Base-by-base conservation (phyloP, 306 rosid species). In the Albizia julibrissin region DNA sequence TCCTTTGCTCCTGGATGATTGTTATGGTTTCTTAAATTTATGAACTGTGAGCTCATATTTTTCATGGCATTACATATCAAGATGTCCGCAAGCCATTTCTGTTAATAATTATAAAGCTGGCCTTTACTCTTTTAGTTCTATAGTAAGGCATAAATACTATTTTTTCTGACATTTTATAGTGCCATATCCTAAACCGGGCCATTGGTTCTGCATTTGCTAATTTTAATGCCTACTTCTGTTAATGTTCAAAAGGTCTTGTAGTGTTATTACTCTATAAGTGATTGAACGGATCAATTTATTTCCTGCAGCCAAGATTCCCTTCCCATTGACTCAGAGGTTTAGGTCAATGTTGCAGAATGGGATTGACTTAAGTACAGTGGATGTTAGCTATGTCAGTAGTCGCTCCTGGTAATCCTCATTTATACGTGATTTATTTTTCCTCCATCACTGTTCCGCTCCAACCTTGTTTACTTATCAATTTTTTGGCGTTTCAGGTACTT, bases 331-430 rank as follows among this genome's bases (percentile, higher is more conserved):
- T 56, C 98, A 96, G 84, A 93, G 99, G 85, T 96, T 96, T 86
- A 85, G 99, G 88, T 88, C 98, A 2, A 96, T 96, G 99, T 86
- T 93, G 74, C 99, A 96, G 79, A 96, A 93, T 89, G 99, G 99
- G 76, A 96, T 96, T 84, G 99, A 96, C 91, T 90, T 96, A 85
- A 96, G 99, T 89, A 92, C 99, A 73, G 99, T 96, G 75, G 98
- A 96, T 87, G 99, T 96, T 85, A 96, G 99, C 91, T 96, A 96
- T 75, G 99, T 96, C 90, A 96, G 98, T 84, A 93, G 99, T 82
- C 99, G 99, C 72, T 96, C 99, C 56, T 96, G 98, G 99, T 95
- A 91, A 77, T 46, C 75, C 67, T 79, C 24, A 54, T 79, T 78
- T 86, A 81, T 64, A 31, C 73, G 42, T 39, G 69, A 62, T 11